Percentiles rank a stretch among this genome's conserved stretches.
phyloP scores from a whole-genome alignment of 1,284 basidiomycete species.

The Neolentinus lepideus region DNA sequence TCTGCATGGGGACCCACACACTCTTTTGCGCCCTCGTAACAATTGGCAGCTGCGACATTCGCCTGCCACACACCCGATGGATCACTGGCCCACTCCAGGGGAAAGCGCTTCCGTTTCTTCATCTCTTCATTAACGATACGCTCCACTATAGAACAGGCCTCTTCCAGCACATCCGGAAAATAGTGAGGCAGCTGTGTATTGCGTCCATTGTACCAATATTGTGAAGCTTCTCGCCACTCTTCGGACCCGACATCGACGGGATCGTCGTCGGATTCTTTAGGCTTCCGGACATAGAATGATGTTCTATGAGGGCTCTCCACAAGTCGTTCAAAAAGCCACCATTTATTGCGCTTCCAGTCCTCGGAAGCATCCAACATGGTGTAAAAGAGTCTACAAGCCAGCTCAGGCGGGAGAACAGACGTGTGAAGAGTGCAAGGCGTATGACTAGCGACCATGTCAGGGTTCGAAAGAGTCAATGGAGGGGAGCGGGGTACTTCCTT shows the following conservation, averaged over 20 bases:
- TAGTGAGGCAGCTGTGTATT: constrained; percentile 43
- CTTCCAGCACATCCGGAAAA: constrained; percentile 72
- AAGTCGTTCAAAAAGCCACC: constrained; percentile 77
- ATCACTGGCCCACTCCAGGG: constrained; percentile 65
- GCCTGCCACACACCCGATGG: constrained; percentile 62
- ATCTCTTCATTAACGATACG: constrained; percentile 72
- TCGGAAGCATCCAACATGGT: constrained; percentile 56
- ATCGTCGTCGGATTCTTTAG: constrained; percentile 18
- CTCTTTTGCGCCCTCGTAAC: constrained; percentile 81
- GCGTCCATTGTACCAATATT: constrained; percentile 77
- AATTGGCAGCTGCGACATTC: constrained; percentile 88
- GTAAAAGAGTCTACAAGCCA: constrained; percentile 67
- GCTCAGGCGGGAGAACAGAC: constrained; percentile 60
- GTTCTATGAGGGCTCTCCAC: constrained; percentile 84
- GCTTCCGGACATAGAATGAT: constrained; percentile 57
- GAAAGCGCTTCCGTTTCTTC: constrained; percentile 50
- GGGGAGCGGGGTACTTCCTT: constrained; percentile 32
- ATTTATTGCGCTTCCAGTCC: constrained; percentile 69
- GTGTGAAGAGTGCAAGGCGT: constrained; percentile 72
- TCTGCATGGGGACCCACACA: constrained; percentile 57
- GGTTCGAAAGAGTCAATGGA: constrained; percentile 49
- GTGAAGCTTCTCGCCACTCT: constrained; percentile 57
- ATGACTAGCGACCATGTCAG: constrained; percentile 58
- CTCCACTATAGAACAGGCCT: constrained; percentile 75
- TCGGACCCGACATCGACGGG: constrained; percentile 31